A percentile compares a stretch with the other conserved stretches of the same genome.
Evolutionary conservation across 1,284 basidiomycete genomes (phyloP).

Genomic region (Boletus sp.): DNA sequence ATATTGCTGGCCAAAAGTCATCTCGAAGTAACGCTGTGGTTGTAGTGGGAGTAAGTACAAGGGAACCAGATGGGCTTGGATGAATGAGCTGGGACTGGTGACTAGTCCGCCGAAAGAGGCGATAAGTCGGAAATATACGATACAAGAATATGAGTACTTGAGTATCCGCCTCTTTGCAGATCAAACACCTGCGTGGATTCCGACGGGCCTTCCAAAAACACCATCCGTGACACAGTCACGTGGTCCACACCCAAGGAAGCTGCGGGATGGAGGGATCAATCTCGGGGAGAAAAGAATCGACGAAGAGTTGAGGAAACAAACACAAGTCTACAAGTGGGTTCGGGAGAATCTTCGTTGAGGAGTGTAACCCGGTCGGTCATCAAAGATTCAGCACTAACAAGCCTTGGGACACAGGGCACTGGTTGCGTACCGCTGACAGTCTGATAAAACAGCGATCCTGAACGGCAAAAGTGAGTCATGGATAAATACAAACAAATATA

Average conservation of each 20-base stretch:
- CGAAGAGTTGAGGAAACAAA: not conserved
- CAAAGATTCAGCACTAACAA: not conserved
- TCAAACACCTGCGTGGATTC: too few species aligned
- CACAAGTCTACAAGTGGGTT: not conserved
- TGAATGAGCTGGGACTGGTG: too few species aligned
- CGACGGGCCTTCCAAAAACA: not conserved
- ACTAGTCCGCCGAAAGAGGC: too few species aligned
- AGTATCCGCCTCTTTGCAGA: too few species aligned
- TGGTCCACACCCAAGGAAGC: conserved; percentile 16
- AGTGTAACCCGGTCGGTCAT: conserved; percentile 21
- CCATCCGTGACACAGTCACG: conserved; percentile 1
- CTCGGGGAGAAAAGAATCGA: conserved; percentile 10
- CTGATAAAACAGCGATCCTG: too few species aligned
- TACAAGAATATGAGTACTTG: too few species aligned
- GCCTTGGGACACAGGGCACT: not conserved
- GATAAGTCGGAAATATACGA: too few species aligned
- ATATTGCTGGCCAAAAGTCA: not conserved
- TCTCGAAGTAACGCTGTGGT: conserved; percentile 11
- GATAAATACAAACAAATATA: too few species aligned
- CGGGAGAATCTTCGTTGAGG: conserved; percentile 3
- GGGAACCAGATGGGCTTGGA: too few species aligned
- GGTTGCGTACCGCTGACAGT: too few species aligned
- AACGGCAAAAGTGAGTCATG: too few species aligned
- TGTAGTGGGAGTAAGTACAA: not conserved
- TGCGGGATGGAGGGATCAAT: conserved; percentile 29